Base-by-base conservation (phyloP, 495 filamentous ascomycete species). In the Aspergillus incahuasiensis region DNA sequence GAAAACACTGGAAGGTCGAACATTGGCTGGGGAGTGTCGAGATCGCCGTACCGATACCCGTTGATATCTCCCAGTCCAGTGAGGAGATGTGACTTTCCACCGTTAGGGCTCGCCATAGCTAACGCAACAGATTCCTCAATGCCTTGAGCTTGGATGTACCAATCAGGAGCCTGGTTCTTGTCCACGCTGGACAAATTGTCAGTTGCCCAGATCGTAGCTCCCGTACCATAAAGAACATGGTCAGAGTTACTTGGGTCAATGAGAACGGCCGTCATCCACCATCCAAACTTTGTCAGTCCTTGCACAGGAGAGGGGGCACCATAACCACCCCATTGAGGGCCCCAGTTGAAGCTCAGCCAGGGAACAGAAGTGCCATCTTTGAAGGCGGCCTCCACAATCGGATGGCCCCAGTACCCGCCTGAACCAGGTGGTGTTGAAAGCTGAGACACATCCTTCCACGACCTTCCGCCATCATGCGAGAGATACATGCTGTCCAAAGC, bases 231-330 rank as follows among this genome's bases (percentile, higher is more conserved):
- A 15, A 83, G 71, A 72, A 80, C 82, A 62, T 85, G 81, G 62
- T 84, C 73, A 48, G 79, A 79, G 58, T 86, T 78, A 19, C 76
- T 70, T 1, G 83, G 83, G 55, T 86, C 72, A 48, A 86, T 85
- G 13, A 77, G 75, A 18, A 86, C 68, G 0, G 80, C 71, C 48
- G 85, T 82, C 28, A 86, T 81, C 82, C 84, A 84, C 82, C 82
- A 85, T 35, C 82, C 83, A 20, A 85, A 68, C 30, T 72, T 72
- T 16, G 58, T 54, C 54, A 61, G 39, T 20, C 58, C 58, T 3
- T n/a, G 25, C 35, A 61, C 44, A 12, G 58, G 58, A 9, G 58
- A 61, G 4, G 58, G 58, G 12, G 58, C 58, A 42, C 58, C 58
- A 35, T 61, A 61, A 21, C 58, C 58, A 13, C 53, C 53, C 58